A percentile compares a stretch with the other conserved stretches of the same genome.
phyloP scores from a whole-genome alignment of 805 yeast genomes.

The Torulaspora indica region DNA sequence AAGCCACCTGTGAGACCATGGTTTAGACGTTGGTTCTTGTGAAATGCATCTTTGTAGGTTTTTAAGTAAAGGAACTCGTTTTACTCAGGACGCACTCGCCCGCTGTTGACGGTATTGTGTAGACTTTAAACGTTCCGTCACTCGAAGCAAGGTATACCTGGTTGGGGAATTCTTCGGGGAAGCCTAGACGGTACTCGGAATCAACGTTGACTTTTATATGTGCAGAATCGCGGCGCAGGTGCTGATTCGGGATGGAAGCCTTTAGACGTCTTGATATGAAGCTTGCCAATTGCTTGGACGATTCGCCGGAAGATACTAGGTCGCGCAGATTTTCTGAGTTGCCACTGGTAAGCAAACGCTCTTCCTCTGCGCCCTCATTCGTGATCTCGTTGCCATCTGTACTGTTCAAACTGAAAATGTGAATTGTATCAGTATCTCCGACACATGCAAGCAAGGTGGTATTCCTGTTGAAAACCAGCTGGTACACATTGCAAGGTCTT shows the following conservation, averaged over 20 bases:
- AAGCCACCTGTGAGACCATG: constrained; percentile 10
- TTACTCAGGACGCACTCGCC: constrained; percentile 33
- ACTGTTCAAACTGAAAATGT: constrained; percentile 58
- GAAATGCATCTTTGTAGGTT: constrained; percentile 1
- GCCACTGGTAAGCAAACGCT: constrained; percentile 10
- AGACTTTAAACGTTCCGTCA: constrained; percentile 29
- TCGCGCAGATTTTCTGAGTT: constrained; percentile 8
- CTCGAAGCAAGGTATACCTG: constrained; percentile 30
- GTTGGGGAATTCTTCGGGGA: constrained; percentile 33
- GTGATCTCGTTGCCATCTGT: constrained; percentile 1
- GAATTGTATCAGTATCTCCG: constrained; percentile 85
- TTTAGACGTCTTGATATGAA: constrained; percentile 26
- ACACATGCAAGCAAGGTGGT: constrained; percentile 70
- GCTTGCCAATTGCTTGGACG: constrained; percentile 25
- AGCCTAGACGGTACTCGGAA: constrained; percentile 25
- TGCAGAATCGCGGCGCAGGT: constrained; percentile 31
- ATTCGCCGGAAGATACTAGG: constrained; percentile 10
- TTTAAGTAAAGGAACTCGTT: constrained; percentile 18
- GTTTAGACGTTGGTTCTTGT: constrained; percentile 21
- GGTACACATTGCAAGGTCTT: constrained; percentile 66
- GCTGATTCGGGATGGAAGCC: constrained; percentile 32
- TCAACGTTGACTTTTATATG: constrained; percentile 27
- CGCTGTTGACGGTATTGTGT: constrained; percentile 26
- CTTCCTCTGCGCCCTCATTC: constrained; percentile 15
- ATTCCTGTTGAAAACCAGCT: constrained; percentile 60